phyloP scores from a whole-genome alignment of 75 land plant species.

The Pinus tabuliformis region DNA sequence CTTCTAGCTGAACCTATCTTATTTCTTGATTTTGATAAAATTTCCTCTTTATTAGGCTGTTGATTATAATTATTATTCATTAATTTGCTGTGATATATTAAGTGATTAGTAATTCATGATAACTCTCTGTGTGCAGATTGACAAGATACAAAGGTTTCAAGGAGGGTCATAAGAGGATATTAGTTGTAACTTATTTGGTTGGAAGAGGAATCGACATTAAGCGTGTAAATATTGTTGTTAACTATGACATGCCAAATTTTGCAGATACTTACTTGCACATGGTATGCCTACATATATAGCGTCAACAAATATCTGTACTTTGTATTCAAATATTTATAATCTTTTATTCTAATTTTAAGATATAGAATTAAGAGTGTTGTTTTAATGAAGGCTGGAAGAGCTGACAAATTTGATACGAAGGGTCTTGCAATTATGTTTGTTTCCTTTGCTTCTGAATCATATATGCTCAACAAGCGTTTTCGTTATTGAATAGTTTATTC shows the following conservation, averaged over 20 bases:
- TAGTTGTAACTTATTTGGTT: slow-evolving; percentile 97
- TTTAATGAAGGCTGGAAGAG: slow-evolving; percentile 90
- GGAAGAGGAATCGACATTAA: slow-evolving; percentile 98
- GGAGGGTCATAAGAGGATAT: no score
- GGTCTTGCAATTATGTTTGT: slow-evolving; percentile 98
- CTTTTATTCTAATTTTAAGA: neutral
- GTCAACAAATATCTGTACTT: neutral
- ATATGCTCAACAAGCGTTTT: slow-evolving; percentile 87
- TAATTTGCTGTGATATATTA: no score
- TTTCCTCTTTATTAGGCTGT: no score
- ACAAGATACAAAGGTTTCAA: slow-evolving; percentile 95
- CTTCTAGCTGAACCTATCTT: no score
- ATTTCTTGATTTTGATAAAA: no score
- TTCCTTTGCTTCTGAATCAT: slow-evolving; percentile 84
- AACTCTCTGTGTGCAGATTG: no score
- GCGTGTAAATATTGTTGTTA: slow-evolving; percentile 97
- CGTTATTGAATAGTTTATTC: neutral
- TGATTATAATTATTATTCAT: no score
- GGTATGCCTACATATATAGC: slow-evolving; percentile 34
- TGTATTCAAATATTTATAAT: neutral
- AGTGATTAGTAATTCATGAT: no score
- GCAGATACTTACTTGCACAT: slow-evolving; percentile 98
- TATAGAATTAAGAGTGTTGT: no score
- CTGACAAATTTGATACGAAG: slow-evolving; percentile 97
- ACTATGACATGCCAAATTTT: slow-evolving; percentile 99